phyloP scores from a whole-genome alignment of 2,329 filamentous ascomycete genomes.

The Hypoxylon sp. region DNA sequence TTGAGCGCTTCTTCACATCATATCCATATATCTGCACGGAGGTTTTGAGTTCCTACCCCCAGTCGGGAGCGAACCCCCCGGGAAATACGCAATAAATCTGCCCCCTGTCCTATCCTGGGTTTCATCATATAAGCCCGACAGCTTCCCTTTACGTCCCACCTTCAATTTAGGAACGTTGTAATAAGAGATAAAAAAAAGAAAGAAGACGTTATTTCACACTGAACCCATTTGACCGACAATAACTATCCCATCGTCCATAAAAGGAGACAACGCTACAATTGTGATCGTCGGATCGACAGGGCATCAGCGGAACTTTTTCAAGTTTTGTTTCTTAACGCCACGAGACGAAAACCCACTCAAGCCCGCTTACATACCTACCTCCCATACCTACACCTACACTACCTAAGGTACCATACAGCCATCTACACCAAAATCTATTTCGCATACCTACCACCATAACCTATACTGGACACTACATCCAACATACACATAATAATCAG shows the following conservation, averaged over 20 bases:
- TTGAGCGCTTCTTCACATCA: conserved; percentile 27
- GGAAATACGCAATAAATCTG: conserved; percentile 29
- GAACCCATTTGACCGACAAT: conserved; percentile 8
- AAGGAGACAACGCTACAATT: conserved; percentile 38
- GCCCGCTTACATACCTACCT: conserved; percentile 30
- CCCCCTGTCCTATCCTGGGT: conserved; percentile 16
- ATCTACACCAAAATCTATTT: background rate
- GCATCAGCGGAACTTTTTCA: conserved; percentile 36
- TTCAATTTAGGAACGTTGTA: conserved; percentile 28
- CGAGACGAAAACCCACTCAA: conserved; percentile 26
- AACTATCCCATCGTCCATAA: conserved; percentile 14
- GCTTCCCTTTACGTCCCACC: conserved; percentile 15
- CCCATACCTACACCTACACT: conserved; percentile 4
- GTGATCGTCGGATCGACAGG: conserved; percentile 48
- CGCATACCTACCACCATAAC: background rate
- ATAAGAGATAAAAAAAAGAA: conserved; percentile 9
- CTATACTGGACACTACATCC: conserved; percentile 6
- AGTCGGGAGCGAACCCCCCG: conserved; percentile 18
- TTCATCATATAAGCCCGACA: conserved; percentile 26
- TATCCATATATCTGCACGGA: conserved; percentile 35
- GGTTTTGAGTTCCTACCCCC: conserved; percentile 18
- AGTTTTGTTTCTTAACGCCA: conserved; percentile 24
- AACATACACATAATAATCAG: conserved; percentile 26
- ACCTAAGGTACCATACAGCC: too few relatives aligned
- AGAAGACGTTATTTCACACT: conserved; percentile 20